Evolutionary conservation across 371 early-diverging fungal species (phyloP), one percentile per base, ranked within the genome.

Genomic region (Mortierella polycephala): DNA sequence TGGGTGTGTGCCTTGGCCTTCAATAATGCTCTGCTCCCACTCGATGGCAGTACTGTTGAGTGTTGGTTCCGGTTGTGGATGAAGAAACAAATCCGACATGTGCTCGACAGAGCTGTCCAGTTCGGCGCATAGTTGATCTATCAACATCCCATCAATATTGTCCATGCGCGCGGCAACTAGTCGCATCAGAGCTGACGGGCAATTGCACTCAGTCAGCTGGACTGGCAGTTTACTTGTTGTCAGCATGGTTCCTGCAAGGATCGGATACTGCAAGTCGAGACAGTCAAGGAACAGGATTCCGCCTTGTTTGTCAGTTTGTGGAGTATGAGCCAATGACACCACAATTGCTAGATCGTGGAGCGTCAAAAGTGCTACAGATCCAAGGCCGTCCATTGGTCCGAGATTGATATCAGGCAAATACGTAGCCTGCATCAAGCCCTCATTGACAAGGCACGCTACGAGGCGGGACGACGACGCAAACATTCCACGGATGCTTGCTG

Each of bases 1-100:
- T 86, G 93, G 93, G 69, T 93, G 93, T 0, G 91, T 91, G n/a
- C 91, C 89, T 62, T 93, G 93, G 13, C 93, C 93, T 69, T 93
- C 93, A 12, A 91, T 75, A 21, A 93, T 84, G 47, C 86, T 82
- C 71, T 91, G 91, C 65, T 93, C 93, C 93, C 93, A 93, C 57
- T 88, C 86, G n/a, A 90, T 75, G 4, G 84, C 75, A 9, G 88
- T 77, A 4, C 83, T 83, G 4, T 69, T 52, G 18, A 90, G 72
- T 30, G 72, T 76, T 14, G 89, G 92, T 1, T 81, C 55, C 0
- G 84, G 70, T 20, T 83, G 84, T 50, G 85, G 86, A 64, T 85
- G 72, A 57, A 81, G 81, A 72, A 89, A 92, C 6, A 90, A 86
- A 41, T 85, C 66, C n/a, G 79, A 82, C 57, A 61, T 30, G 72